phyloP scores from a whole-genome alignment of 352 stramenopile genomes.

The Pythium angustatum region DNA sequence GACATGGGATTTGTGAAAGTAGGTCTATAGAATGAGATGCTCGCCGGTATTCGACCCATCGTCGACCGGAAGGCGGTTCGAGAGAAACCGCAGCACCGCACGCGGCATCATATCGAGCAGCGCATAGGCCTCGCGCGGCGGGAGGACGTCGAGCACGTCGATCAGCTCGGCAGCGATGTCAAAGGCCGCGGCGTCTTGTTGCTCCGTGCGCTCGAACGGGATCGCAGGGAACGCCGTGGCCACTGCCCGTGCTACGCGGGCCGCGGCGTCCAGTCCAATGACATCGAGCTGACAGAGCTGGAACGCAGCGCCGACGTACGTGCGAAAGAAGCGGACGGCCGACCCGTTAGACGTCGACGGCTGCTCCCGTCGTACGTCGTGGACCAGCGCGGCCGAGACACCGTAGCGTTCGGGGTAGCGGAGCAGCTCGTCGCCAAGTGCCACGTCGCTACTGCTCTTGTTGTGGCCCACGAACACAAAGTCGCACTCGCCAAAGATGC shows the following conservation, averaged over 20 bases:
- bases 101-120: slow-evolving; percentile 10
- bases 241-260: slow-evolving; percentile 63
- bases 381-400: slow-evolving; percentile 62
- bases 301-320: slow-evolving; percentile 72
- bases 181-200: slow-evolving; percentile 51
- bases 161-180: slow-evolving; percentile 63
- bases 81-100: slow-evolving; percentile 13
- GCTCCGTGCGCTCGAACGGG: slow-evolving; percentile 49
- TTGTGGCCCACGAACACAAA: slow-evolving; percentile 82
- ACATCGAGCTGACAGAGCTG: slow-evolving; percentile 53
- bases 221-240: slow-evolving; percentile 53
- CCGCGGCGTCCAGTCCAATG: slow-evolving; percentile 45
- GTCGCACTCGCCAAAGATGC: slow-evolving; percentile 62
- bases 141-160: slow-evolving; percentile 14
- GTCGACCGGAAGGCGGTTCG: background rate
- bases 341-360: slow-evolving; percentile 37
- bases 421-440: slow-evolving; percentile 66
- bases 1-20: slow-evolving; percentile 6
- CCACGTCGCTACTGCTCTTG: slow-evolving; percentile 63
- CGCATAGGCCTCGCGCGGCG: slow-evolving; percentile 15
- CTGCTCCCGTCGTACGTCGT: slow-evolving; percentile 74
- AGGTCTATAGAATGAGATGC: too few relatives aligned
- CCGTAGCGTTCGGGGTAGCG: slow-evolving; percentile 47
- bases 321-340: slow-evolving; percentile 66
- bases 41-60: too few relatives aligned